These are phyloP conservation scores for Rhodotorula diobovata DNA, from an alignment of 768 basidiomycete species.

Conservation along the genomic window DNA sequence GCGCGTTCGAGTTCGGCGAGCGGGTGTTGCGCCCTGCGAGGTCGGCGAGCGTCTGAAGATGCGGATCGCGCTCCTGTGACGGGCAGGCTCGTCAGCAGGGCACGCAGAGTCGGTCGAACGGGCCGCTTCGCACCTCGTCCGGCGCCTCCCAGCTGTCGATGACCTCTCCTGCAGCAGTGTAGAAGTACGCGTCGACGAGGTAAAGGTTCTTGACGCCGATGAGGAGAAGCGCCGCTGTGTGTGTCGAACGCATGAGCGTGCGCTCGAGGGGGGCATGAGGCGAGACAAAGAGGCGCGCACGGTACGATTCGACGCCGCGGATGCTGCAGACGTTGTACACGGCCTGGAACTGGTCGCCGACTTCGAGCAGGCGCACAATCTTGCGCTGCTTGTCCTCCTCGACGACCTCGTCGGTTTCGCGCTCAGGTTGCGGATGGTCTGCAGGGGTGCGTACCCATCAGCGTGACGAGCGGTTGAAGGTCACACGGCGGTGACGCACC, in stretches of 20 bases:
- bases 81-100: not conserved
- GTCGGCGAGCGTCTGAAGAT: slow-evolving; percentile 56
- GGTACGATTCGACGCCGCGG: slow-evolving; percentile 84
- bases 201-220: slow-evolving; percentile 80
- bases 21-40: slow-evolving; percentile 9
- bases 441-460: not conserved
- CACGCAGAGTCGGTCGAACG: slow-evolving; percentile 54
- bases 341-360: slow-evolving; percentile 83
- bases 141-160: slow-evolving; percentile 84
- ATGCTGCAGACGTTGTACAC: slow-evolving; percentile 80
- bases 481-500: too few relatives aligned
- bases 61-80: slow-evolving; percentile 61
- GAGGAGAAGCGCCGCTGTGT: slow-evolving; percentile 75
- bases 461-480: too few relatives aligned
- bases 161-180: slow-evolving; percentile 79
- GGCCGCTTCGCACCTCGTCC: slow-evolving; percentile 59
- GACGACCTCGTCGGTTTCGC: slow-evolving; percentile 42
- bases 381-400: slow-evolving; percentile 82
- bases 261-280: slow-evolving; percentile 2
- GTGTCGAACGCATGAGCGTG: not conserved
- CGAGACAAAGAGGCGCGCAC: slow-evolving; percentile 54
- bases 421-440: slow-evolving; percentile 8
- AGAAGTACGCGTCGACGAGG: slow-evolving; percentile 82
- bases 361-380: slow-evolving; percentile 78
- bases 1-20: slow-evolving; percentile 43